Evolutionary conservation across 2,329 filamentous ascomycete genomes (phyloP).

Genomic region (Paecilomyces fulvus): DNA sequence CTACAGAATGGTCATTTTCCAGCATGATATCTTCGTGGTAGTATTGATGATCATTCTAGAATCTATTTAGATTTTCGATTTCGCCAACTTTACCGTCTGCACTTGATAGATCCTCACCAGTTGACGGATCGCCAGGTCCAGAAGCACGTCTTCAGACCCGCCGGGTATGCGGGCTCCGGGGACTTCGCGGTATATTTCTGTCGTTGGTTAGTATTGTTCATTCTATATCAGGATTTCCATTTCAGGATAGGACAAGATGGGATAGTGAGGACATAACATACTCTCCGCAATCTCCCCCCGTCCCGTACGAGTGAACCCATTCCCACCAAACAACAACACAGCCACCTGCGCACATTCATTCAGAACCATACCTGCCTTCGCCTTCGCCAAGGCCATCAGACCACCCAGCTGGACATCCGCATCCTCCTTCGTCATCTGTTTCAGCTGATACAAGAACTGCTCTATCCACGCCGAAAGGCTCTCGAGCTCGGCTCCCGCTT

Average conservation of each 20-base stretch:
- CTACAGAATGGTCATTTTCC: no score
- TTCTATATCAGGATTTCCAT: no score
- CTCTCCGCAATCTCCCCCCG: slow-evolving; percentile 64
- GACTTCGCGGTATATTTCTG: slow-evolving; percentile 56
- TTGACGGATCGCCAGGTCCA: slow-evolving; percentile 62
- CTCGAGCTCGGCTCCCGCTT: slow-evolving; percentile 60
- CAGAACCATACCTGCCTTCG: slow-evolving; percentile 61
- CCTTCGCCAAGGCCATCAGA: slow-evolving; percentile 63
- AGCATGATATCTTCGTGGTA: not conserved
- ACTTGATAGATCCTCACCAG: slow-evolving; percentile 57
- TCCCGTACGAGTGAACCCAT: slow-evolving; percentile 61
- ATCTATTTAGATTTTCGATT: slow-evolving; percentile 10
- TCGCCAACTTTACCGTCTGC: slow-evolving; percentile 22
- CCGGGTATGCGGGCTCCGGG: slow-evolving; percentile 56
- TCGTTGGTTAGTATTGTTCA: slow-evolving; percentile 10
- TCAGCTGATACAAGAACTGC: slow-evolving; percentile 61
- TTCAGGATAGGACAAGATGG: slow-evolving; percentile 2
- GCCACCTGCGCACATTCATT: slow-evolving; percentile 63
- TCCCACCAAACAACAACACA: slow-evolving; percentile 64
- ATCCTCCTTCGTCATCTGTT: slow-evolving; percentile 45
- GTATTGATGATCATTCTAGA: not conserved
- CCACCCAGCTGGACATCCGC: slow-evolving; percentile 54
- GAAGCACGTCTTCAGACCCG: slow-evolving; percentile 64
- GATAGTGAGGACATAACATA: slow-evolving; percentile 37
- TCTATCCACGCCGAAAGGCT: slow-evolving; percentile 66